A percentile compares a stretch with the other conserved stretches of the same genome.
Evolutionary conservation across 371 early-diverging fungal genomes (phyloP).

Genomic region (Apophysomyces ossiformis): DNA sequence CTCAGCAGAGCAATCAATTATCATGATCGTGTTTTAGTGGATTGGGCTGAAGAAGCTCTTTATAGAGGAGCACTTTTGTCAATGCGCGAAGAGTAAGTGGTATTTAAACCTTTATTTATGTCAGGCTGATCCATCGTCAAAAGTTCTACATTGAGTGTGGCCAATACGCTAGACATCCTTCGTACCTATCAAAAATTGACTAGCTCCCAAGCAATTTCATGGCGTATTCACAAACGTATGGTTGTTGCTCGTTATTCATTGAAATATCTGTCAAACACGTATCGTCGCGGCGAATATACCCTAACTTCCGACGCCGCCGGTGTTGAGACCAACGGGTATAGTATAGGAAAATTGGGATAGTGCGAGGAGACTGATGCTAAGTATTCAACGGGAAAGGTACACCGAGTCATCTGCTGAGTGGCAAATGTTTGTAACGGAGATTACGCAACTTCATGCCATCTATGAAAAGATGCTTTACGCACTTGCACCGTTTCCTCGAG

Average conservation of each 20-base stretch:
- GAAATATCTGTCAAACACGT: constrained; percentile 17
- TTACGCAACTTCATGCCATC: constrained; percentile 60
- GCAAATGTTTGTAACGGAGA: constrained; percentile 52
- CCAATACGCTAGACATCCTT: constrained; percentile 47
- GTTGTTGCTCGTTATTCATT: constrained; percentile 50
- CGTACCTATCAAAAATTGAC: constrained; percentile 58
- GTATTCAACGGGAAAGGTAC: constrained; percentile 8
- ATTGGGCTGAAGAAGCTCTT: constrained; percentile 75
- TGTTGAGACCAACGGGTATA: constrained; percentile 3
- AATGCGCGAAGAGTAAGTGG: constrained; percentile 52
- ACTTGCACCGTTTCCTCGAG: constrained; percentile 64
- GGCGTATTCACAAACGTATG: constrained; percentile 55
- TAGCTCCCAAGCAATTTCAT: constrained; percentile 41
- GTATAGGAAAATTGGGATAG: not conserved
- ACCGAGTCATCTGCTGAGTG: constrained; percentile 17
- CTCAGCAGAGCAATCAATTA: constrained; percentile 40
- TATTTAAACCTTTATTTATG: constrained; percentile 10
- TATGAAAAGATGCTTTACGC: constrained; percentile 68
- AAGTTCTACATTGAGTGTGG: constrained; percentile 14
- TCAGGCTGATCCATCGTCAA: constrained; percentile 9
- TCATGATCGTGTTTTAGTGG: constrained; percentile 52
- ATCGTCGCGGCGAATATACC: constrained; percentile 10
- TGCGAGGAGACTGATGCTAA: constrained; percentile 12
- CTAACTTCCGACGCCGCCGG: not conserved
- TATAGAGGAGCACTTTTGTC: constrained; percentile 67